Evolutionary conservation across 305 asterid species (phyloP), one percentile per base, ranked within the genome.

Genomic region (Ajuga reptans): DNA sequence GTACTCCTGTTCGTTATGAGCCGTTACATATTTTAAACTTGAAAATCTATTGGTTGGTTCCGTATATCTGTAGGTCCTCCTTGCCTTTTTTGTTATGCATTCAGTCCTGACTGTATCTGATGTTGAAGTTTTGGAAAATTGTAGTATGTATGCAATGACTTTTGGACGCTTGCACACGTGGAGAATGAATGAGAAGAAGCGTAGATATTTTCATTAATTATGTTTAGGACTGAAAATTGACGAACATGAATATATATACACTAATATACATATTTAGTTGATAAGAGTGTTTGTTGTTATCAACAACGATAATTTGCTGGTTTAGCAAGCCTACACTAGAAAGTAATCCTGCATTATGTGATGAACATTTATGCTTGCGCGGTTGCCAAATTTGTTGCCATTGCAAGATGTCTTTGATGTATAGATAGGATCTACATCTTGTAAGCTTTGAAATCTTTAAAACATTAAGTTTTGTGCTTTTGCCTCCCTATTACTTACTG

Each of bases 401-500:
- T 65, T 36, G 4, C 9, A 18, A 18, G 57, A 11, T 29, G 6
- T 50, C 12, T 50, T 58, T 46, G 10, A 33, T 57, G 42, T 9
- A 34, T 29, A 15, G 17, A 39, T 33, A 39, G 21, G 46, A 31
- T 49, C 60, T 6, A 50, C 36, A 36, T 46, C 59, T 33, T 4
- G 31, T 68, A 9, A 55, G 60, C 49, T 57, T 21, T 46, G 16
- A 50, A 56, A 34, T 73, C n/a, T 29, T 29, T n/a, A n/a, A 46
- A 34, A 54, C 58, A 34, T 10, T 36, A 17, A 34, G 46, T 41
- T 58, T 64, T 36, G 47, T 15, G 54, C 17, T 24, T 9, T 2
- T 64, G 50, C 39, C 64, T 56, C 37, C 46, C 24, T 71, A 10
- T 69, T 59, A 9, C 6, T 41, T 11, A 11, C 60, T 76, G 47